phyloP scores from a whole-genome alignment of 768 basidiomycete species.

The Russula virescens region DNA sequence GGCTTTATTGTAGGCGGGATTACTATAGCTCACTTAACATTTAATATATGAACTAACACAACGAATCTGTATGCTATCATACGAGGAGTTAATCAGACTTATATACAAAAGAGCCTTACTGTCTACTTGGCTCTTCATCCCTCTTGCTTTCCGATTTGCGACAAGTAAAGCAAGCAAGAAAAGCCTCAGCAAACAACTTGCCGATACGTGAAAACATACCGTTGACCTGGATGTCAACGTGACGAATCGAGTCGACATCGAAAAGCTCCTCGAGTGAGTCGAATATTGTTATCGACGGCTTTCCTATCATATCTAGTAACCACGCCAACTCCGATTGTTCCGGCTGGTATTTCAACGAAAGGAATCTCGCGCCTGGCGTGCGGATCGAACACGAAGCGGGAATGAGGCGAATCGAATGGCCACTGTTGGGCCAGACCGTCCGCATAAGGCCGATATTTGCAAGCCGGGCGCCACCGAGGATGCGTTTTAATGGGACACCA shows the following conservation, averaged over 20 bases:
- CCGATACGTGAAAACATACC: conserved; percentile 4
- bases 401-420: conserved; percentile 2
- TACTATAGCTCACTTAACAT: too few species aligned
- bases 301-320: conserved; percentile 2
- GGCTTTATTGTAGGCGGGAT: too few species aligned
- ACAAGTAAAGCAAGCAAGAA: too few species aligned
- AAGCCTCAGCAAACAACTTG: too few species aligned
- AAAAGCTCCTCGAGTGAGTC: neutral
- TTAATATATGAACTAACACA: too few species aligned
- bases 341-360: neutral
- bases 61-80: too few species aligned
- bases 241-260: neutral
- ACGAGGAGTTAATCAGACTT: too few species aligned
- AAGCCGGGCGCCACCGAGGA: conserved; percentile 10
- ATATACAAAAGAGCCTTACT: too few species aligned
- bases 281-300: neutral
- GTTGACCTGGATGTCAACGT: conserved; percentile 1
- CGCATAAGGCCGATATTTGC: conserved; percentile 6
- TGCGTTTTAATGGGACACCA: neutral
- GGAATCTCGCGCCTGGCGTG: conserved; percentile 7
- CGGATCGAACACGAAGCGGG: conserved; percentile 8
- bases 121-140: too few species aligned
- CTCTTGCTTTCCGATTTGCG: too few species aligned
- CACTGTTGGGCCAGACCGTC: neutral
- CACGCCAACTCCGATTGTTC: conserved; percentile 1